Base-by-base conservation (phyloP, 2,329 filamentous ascomycete species). In the Sporothrix dimorphospora region DNA sequence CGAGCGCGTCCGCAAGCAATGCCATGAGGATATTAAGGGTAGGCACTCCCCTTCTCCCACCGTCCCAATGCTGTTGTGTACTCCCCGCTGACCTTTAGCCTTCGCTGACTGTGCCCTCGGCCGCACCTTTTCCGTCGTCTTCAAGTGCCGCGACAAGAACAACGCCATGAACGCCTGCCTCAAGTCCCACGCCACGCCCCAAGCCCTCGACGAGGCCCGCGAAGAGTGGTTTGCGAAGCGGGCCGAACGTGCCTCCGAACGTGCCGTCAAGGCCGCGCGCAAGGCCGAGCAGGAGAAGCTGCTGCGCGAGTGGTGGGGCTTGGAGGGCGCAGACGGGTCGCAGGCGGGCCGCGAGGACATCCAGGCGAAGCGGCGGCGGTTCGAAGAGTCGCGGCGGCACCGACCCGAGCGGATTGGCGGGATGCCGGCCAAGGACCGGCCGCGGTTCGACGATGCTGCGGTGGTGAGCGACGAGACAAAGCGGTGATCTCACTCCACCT, bases 91-190 rank as follows among this genome's bases (percentile, higher is more conserved):
- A 47, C 51, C 12, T 30, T n/a, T 77, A 98, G 95, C 92, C 74
- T 99, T 99, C 80, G 96, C 96, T 72, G 90, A 91, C 76, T 99
- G 96, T 86, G 94, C 94, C 70, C 87, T 91, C 67, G 91, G 91
- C 79, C 92, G 93, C 75, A 98, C 94, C 6, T 89, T 98, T 77
- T 94, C 91, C 72, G 92, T 96, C 72, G 92, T 94, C 14, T 98
- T 96, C 85, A 88, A 90, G 70, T 99, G 96, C 84, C 91, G 94
- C 70, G 83, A 87, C 66, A 87, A 94, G 79, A 92, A 94, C 78
- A 90, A 91, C 74, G 86, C 87, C 47, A 99, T 99, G 96, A 99
- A 99, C 83, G 86, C 85, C 74, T 99, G 96, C 84, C 98, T 99
- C 94, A 86, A 94, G 76, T 82, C 86, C 71, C 92, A 97, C 83